These are phyloP conservation scores for Talaromyces albobiverticillius DNA, from an alignment of 2,329 filamentous ascomycete species.

Conservation along the genomic window DNA sequence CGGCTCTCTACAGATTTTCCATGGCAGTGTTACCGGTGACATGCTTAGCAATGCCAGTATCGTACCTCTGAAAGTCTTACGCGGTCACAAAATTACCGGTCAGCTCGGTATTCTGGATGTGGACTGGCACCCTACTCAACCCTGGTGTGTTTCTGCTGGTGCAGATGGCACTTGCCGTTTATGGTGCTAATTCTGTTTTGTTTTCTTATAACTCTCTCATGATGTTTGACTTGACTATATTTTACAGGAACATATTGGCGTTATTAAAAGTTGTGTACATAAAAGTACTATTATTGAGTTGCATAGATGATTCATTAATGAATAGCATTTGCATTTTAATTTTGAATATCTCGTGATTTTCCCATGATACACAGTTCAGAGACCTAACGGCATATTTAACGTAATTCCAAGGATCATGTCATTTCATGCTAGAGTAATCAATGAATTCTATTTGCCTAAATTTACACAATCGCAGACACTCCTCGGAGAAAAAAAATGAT, in stretches of 20 bases:
- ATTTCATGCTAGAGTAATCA: constrained; percentile 20
- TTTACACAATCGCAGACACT: not conserved
- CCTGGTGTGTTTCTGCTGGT: constrained; percentile 91
- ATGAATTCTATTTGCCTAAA: not conserved
- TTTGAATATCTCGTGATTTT: too few species aligned
- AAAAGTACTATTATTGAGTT: constrained; percentile 1
- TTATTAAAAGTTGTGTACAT: constrained; percentile 16
- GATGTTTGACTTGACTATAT: constrained; percentile 18
- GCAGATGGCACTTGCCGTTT: constrained; percentile 89
- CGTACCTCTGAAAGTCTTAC: constrained; percentile 90
- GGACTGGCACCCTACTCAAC: constrained; percentile 92
- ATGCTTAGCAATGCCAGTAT: constrained; percentile 95
- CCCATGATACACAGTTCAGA: too few species aligned
- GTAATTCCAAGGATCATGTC: constrained; percentile 13
- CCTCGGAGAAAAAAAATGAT: too few species aligned
- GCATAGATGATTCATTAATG: not conserved
- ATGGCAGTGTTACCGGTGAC: constrained; percentile 91
- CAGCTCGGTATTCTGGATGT: constrained; percentile 89
- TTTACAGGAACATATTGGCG: constrained; percentile 8
- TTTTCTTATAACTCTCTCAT: not conserved
- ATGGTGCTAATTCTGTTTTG: constrained; percentile 61
- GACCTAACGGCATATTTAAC: too few species aligned
- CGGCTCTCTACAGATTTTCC: constrained; percentile 91
- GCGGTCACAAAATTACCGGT: constrained; percentile 81
- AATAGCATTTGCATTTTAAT: not conserved